phyloP scores from a whole-genome alignment of 2,329 filamentous ascomycete genomes.

The Claviceps sorghi region DNA sequence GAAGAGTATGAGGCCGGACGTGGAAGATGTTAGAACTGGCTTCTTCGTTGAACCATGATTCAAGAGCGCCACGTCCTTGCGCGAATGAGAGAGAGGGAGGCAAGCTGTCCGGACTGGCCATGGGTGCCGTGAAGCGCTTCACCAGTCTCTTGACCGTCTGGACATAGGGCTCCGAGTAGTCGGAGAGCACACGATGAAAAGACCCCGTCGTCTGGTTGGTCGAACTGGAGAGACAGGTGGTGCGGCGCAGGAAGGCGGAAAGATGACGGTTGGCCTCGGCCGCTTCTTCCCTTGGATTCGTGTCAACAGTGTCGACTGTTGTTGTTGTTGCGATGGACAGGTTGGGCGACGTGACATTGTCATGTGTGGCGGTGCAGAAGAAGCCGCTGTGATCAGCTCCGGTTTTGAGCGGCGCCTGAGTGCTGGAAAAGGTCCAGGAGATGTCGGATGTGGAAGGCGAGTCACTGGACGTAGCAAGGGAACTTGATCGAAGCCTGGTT shows the following conservation, averaged over 20 bases:
- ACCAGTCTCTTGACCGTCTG: constrained; percentile 24
- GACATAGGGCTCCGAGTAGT: constrained; percentile 19
- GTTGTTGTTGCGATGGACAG: background rate
- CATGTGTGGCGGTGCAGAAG: background rate
- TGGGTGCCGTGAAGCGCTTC: constrained; percentile 23
- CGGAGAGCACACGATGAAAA: constrained; percentile 18
- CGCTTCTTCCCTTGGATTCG: background rate
- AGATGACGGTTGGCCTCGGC: constrained; percentile 8
- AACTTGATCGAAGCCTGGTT: constrained; percentile 12
- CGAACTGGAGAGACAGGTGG: constrained; percentile 23
- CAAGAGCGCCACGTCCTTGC: background rate
- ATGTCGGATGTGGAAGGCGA: background rate
- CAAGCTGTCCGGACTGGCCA: constrained; percentile 9
- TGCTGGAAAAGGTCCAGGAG: constrained; percentile 4
- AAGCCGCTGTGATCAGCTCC: constrained; percentile 3
- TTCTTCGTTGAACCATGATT: constrained; percentile 16
- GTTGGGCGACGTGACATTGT: background rate
- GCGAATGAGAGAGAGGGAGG: constrained; percentile 14
- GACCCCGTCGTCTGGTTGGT: constrained; percentile 24
- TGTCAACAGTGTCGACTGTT: background rate
- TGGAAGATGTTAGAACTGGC: constrained; percentile 12
- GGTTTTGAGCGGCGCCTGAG: background rate
- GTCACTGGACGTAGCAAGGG: background rate
- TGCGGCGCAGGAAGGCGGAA: constrained; percentile 16
- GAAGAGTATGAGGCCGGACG: constrained; percentile 14